These are phyloP conservation scores for Cicer bijugum DNA, from an alignment of 306 rosid species.

Conservation along the genomic window DNA sequence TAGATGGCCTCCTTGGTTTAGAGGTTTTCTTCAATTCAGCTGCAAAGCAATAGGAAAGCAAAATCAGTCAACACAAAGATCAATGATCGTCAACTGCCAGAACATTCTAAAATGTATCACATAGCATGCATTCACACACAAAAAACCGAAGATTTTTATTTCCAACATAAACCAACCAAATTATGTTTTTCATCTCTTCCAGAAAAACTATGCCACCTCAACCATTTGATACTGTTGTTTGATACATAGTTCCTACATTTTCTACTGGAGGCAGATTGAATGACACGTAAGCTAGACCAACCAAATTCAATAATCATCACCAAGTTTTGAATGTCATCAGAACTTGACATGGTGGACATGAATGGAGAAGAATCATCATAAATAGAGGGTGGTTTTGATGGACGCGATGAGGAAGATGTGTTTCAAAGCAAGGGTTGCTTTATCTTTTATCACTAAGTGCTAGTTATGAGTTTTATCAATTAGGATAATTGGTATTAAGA, in stretches of 20 bases:
- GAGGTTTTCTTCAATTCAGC: slow-evolving; percentile 82
- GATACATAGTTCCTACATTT: no score
- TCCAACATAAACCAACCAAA: background rate
- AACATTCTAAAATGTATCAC: background rate
- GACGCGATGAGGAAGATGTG: background rate
- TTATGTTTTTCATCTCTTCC: background rate
- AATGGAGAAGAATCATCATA: no score
- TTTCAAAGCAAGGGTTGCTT: background rate
- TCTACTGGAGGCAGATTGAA: no score
- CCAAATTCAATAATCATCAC: no score
- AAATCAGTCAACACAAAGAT: slow-evolving; percentile 23
- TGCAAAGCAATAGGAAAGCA: slow-evolving; percentile 41
- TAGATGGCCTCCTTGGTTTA: slow-evolving; percentile 75
- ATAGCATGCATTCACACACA: background rate
- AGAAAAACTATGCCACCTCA: background rate
- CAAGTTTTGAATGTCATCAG: no score
- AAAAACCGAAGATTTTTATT: background rate
- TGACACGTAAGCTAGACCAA: no score
- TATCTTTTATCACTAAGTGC: no score
- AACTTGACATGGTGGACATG: no score
- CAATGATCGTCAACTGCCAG: background rate
- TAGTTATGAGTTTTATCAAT: no score
- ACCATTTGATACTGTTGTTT: no score
- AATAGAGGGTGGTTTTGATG: background rate
- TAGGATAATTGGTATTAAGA: no score